phyloP scores from a whole-genome alignment of 2,329 filamentous ascomycete species.

The Cladosporium sp. region DNA sequence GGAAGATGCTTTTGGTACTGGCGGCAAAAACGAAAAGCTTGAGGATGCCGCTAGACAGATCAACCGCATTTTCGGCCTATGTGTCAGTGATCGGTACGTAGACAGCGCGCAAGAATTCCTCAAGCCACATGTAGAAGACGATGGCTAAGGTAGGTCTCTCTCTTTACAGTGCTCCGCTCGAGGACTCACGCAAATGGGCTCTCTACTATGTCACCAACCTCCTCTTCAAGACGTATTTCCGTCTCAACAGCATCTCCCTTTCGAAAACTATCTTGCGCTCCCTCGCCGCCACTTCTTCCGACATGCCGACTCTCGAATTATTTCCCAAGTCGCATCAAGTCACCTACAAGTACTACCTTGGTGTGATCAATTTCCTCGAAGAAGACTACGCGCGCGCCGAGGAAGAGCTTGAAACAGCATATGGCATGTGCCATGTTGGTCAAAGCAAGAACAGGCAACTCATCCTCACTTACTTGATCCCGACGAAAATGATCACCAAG shows the following conservation, averaged over 20 bases:
- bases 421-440: conserved; percentile 69
- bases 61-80: conserved; percentile 86
- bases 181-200: conserved; percentile 95
- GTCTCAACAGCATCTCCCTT: conserved; percentile 78
- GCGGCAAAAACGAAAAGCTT: conserved; percentile 73
- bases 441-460: conserved; percentile 76
- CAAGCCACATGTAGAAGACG: conserved; percentile 7
- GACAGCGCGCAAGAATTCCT: conserved; percentile 8
- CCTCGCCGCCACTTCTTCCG: conserved; percentile 66
- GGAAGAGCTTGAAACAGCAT: conserved; percentile 71
- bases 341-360: conserved; percentile 93
- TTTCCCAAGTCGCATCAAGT: conserved; percentile 90
- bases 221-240: conserved; percentile 95
- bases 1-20: conserved; percentile 74
- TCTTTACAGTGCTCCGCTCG: conserved; percentile 61
- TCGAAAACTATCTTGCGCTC: conserved; percentile 86
- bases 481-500: conserved; percentile 80
- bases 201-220: conserved; percentile 93
- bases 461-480: conserved; percentile 91
- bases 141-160: conserved; percentile 19
- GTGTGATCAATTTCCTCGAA: conserved; percentile 87
- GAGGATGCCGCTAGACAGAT: conserved; percentile 87
- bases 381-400: conserved; percentile 87
- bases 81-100: conserved; percentile 76
- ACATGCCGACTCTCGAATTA: conserved; percentile 70